Conservation (phyloP, 768 basidiomycete species). For the Russula abietina region DNA sequence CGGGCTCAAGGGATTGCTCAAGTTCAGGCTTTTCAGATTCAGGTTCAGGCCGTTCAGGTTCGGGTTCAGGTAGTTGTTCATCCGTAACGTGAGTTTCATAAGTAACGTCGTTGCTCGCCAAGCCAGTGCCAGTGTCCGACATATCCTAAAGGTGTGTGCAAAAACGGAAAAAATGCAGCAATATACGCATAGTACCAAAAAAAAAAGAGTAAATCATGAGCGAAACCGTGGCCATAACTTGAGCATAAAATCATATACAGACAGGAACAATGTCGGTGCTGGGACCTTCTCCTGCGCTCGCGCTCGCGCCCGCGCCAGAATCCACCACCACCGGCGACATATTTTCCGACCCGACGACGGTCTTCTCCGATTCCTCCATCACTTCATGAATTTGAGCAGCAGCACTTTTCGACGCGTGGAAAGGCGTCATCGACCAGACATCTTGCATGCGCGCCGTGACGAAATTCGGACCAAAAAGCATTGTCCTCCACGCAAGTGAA, state of each 20-base stretch:
- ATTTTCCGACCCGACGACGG: conserved; percentile 19
- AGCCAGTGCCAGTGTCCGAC: conserved; percentile 17
- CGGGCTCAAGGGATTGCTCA: neutral
- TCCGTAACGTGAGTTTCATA: conserved; percentile 35
- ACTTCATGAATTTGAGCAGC: conserved; percentile 11
- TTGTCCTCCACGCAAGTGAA: conserved; percentile 31
- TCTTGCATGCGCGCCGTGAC: conserved; percentile 32
- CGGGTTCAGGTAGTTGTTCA: conserved; percentile 32
- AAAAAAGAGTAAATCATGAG: conserved; percentile 21
- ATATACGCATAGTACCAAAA: neutral
- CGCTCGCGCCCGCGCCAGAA: conserved; percentile 5
- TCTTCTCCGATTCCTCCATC: conserved; percentile 12
- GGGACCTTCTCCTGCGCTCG: neutral
- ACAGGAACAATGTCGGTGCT: conserved; percentile 38
- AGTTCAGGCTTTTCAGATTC: neutral
- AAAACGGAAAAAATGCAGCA: neutral
- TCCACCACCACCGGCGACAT: conserved; percentile 7
- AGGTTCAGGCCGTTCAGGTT: conserved; percentile 26
- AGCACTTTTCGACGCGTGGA: conserved; percentile 17
- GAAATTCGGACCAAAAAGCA: conserved; percentile 32
- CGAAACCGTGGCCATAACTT: conserved; percentile 20
- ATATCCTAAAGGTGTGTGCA: neutral
- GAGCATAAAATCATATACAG: conserved; percentile 43
- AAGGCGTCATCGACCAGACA: conserved; percentile 29
- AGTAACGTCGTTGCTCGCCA: conserved; percentile 12